Evolutionary conservation across 768 basidiomycete species (phyloP), one percentile per base, ranked within the genome.

Genomic region (Kwoniella sp.): DNA sequence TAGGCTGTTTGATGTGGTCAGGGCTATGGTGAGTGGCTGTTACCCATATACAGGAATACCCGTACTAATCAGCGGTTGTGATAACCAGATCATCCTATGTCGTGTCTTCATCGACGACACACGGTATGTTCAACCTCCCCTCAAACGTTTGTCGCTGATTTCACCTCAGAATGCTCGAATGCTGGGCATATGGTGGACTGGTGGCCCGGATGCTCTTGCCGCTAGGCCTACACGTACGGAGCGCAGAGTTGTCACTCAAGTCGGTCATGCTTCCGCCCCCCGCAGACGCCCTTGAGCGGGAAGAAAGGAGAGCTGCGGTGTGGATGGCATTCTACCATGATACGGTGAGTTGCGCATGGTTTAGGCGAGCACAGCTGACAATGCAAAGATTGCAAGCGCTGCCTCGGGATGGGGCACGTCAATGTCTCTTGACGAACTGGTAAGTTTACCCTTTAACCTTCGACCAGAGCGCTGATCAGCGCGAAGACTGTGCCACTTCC

Each of bases 251-350:
- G 19, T 66, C 67, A 4, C 58, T 69, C 27, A 69, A 69, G 37
- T 56, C 53, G 2, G 69, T 65, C 26, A 70, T 71, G 61, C 53
- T 74, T 3, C 59, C 58, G 2, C 67, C 68, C 12, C 60, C 73
- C 1, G 51, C 36, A 2, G 68, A 74, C 36, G 69, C 58, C 1
- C 39, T 74, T 1, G 73, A 74, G 43, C 49, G 70, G 19, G 69
- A 74, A 40, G 73, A 74, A 41, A 41, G 73, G 23, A 45, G 63
- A 43, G 62, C 43, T 3, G 54, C 69, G 2, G 45, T 70, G n/a
- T 74, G 73, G 73, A 65, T 66, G 54, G 67, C 67, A 5, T 57
- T 70, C 40, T 66, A 67, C 40, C 65, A 69, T 50, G 73, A 74
- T 42, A 63, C 69, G 4, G 56, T 64, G 25, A 17, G 55, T 34